phyloP scores from a whole-genome alignment of 2,329 filamentous ascomycete genomes.

The Lachnellula cervina region DNA sequence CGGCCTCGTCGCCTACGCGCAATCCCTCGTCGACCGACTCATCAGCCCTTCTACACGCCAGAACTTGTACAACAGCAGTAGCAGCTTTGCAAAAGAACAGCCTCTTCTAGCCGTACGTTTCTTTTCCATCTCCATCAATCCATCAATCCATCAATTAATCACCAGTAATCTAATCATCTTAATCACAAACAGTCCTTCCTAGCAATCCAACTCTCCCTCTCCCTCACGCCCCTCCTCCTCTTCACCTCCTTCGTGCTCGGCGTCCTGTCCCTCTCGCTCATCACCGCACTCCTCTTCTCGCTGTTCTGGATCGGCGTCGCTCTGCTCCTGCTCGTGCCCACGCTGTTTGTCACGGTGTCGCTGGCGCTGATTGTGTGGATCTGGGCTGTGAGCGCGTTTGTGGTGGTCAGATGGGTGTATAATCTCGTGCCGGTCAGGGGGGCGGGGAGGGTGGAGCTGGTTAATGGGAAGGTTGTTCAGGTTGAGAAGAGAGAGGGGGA shows the following conservation, averaged over 20 bases:
- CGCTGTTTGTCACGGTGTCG: constrained; percentile 60
- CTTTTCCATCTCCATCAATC: background rate
- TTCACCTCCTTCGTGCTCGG: constrained; percentile 63
- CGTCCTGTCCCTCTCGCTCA: constrained; percentile 56
- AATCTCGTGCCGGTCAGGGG: constrained; percentile 24
- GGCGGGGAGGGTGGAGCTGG: constrained; percentile 13
- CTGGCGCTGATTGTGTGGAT: constrained; percentile 61
- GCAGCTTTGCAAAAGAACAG: constrained; percentile 54
- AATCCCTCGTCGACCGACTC: constrained; percentile 40
- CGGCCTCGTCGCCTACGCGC: constrained; percentile 14
- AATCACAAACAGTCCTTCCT: constrained; percentile 56
- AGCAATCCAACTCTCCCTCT: constrained; percentile 58
- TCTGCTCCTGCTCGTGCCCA: constrained; percentile 62
- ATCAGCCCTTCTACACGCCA: constrained; percentile 59
- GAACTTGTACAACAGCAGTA: constrained; percentile 47
- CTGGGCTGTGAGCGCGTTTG: constrained; percentile 59
- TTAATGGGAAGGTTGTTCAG: constrained; percentile 21
- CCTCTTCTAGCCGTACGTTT: constrained; percentile 64
- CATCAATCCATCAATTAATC: background rate
- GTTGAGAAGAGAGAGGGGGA: constrained; percentile 22
- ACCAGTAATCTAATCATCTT: constrained; percentile 5
- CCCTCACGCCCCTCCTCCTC: constrained; percentile 61
- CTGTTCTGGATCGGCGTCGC: constrained; percentile 65
- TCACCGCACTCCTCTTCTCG: constrained; percentile 59
- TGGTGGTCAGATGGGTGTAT: constrained; percentile 45